Evolutionary conservation across 768 basidiomycete genomes (phyloP).

Genomic region (Psilocybe tampanensis): DNA sequence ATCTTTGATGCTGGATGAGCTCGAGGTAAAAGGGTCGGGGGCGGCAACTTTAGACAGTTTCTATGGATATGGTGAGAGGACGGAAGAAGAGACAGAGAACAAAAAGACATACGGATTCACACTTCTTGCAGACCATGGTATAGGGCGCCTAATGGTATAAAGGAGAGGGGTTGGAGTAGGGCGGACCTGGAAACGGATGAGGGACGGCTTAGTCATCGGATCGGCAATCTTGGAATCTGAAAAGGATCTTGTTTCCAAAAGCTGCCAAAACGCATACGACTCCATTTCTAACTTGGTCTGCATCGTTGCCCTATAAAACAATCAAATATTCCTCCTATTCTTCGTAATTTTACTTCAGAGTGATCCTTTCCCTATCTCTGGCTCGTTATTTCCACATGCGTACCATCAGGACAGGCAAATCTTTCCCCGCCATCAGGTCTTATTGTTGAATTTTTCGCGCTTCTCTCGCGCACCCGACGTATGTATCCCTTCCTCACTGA

Average conservation of each 20-base stretch:
- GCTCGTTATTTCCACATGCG: conserved; percentile 39
- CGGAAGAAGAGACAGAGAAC: conserved; percentile 15
- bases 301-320: conserved; percentile 39
- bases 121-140: conserved; percentile 87
- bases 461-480: conserved; percentile 36
- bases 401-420: conserved; percentile 38
- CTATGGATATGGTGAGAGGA: conserved; percentile 42
- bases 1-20: conserved; percentile 74
- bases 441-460: conserved; percentile 49
- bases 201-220: conserved; percentile 36
- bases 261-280: conserved; percentile 17
- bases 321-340: conserved; percentile 37
- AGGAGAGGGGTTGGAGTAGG: conserved; percentile 12
- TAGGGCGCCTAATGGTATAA: conserved; percentile 27
- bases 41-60: conserved; percentile 92
- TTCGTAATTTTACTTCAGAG: conserved; percentile 26
- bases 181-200: conserved; percentile 16
- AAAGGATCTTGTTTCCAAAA: conserved; percentile 13
- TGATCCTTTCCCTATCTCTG: conserved; percentile 31
- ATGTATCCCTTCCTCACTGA: conserved; percentile 36
- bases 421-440: conserved; percentile 45
- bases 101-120: conserved; percentile 61
- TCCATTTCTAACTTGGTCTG: conserved; percentile 19
- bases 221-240: conserved; percentile 29
- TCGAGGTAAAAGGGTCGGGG: conserved; percentile 83